These are phyloP conservation scores for Candida hispaniensis DNA, from an alignment of 805 yeast genomes.

Conservation along the genomic window DNA sequence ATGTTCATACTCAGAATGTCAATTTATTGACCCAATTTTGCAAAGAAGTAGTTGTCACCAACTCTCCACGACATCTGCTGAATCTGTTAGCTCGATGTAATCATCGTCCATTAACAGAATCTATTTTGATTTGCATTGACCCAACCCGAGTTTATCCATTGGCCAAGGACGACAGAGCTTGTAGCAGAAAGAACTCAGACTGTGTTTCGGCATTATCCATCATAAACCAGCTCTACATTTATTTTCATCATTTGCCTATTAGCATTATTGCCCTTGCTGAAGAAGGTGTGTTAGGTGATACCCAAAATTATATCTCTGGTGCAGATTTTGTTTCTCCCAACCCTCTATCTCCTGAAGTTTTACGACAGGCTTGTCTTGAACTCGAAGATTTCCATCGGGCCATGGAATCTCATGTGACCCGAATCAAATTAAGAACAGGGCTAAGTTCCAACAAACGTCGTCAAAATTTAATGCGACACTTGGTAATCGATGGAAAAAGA, in stretches of 20 bases:
- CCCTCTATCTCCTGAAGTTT: constrained; percentile 9
- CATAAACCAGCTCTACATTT: constrained; percentile 12
- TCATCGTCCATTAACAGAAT: constrained; percentile 1
- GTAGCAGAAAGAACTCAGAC: constrained; percentile 1
- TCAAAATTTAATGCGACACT: constrained; percentile 13
- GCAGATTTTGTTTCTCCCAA: constrained; percentile 15
- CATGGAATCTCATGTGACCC: constrained; percentile 7
- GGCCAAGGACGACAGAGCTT: constrained; percentile 2
- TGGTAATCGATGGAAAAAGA: constrained; percentile 9
- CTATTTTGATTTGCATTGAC: constrained; percentile 12
- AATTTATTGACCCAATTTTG: constrained; percentile 1
- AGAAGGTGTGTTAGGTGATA: constrained; percentile 7
- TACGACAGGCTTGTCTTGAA: constrained; percentile 6
- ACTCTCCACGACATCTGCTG: constrained; percentile 13
- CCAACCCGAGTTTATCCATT: no score
- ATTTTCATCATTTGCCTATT: constrained; percentile 14
- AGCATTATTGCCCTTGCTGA: constrained; percentile 11
- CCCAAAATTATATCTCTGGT: constrained; percentile 11
- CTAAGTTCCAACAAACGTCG: constrained; percentile 13
- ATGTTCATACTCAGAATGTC: no score
- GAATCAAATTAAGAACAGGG: constrained; percentile 13
- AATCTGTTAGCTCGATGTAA: constrained; percentile 5
- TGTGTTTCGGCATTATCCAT: constrained; percentile 10
- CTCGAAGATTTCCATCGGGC: constrained; percentile 3
- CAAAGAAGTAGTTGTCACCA: constrained; percentile 9